A percentile compares a stretch with the other conserved stretches of the same genome.
These are phyloP conservation scores for Tilletia caries DNA, from an alignment of 1,284 basidiomycete species.

Conservation along the genomic window DNA sequence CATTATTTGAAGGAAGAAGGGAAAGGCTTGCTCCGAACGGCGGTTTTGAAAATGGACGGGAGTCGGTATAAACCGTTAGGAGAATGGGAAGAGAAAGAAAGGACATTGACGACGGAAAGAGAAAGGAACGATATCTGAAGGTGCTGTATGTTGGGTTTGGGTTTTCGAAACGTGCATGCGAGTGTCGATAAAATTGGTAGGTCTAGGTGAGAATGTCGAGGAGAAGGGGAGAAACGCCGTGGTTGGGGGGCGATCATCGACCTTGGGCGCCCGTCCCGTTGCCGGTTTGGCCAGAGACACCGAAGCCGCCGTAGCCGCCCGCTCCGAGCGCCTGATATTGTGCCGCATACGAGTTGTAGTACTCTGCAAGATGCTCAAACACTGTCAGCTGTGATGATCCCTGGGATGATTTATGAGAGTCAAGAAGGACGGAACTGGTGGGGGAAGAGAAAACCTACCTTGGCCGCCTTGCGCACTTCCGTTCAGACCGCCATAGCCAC, in stretches of 20 bases:
- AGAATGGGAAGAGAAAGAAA: not conserved
- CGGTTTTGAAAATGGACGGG: too few relatives aligned
- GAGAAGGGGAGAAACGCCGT: not conserved
- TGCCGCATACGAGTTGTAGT: constrained; percentile 12
- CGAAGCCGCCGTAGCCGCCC: constrained; percentile 1
- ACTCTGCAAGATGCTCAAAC: not conserved
- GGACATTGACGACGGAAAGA: not conserved
- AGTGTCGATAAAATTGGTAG: too few relatives aligned
- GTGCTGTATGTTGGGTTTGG: not conserved
- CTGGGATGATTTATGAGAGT: too few relatives aligned
- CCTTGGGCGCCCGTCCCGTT: constrained; percentile 5
- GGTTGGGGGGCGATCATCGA: not conserved
- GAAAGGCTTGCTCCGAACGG: too few relatives aligned
- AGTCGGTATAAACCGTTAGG: too few relatives aligned
- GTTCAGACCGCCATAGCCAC: not conserved
- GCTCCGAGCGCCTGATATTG: not conserved
- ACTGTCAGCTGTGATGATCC: too few relatives aligned
- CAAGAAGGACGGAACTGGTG: not conserved
- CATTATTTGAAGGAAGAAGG: too few relatives aligned
- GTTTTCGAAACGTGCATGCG: not conserved
- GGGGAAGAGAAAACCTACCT: not conserved
- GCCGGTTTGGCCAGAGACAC: not conserved
- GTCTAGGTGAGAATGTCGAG: not conserved
- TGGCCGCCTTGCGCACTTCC: not conserved
- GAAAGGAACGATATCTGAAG: not conserved